Evolutionary conservation across 2,329 filamentous ascomycete species (phyloP), one percentile per base, ranked within the genome.

Genomic region (Paracamarosporium sp.): DNA sequence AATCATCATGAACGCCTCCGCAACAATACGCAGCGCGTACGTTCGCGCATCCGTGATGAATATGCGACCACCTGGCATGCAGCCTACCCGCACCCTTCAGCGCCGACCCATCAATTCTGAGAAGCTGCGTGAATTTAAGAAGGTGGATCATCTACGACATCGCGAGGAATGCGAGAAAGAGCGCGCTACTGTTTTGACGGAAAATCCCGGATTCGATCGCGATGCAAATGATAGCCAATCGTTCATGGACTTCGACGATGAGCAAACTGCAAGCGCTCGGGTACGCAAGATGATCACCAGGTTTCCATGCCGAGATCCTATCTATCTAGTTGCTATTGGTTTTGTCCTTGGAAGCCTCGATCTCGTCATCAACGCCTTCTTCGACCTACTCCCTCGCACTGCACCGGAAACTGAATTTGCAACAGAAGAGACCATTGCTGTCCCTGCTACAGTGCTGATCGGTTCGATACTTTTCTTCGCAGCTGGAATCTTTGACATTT

Each of bases 1-100:
- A 53, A 33, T 41, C 40, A 59, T 24, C n/a, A 72, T 72, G 69
- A 71, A 72, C 35, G 69, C 68, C 45, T 72, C 69, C 33, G 68
- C 69, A 27, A 66, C 68, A 5, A 70, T 71, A 40, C 62, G 69
- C 28, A 67, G 63, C 2, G 65, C 64, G 27, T 70, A 71, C 27
- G 64, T 72, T 41, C 67, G 67, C 28, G 61, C 64, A 38, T 64
- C 66, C 27, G 56, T 64, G 40, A 62, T 66, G 51, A 63, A 58
- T 56, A 62, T 64, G 28, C 56, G 60, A 6, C 56, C 61, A 27
- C 24, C 30, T 2, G 27, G 47, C 13, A 50, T 30, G 41, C 44
- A 35, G 33, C 36, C 53, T 17, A 54, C 62, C 35, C 50, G 38
- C 9, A 38, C 60, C 22, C 59, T 63, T 25, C 53, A 63, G 43